Base-by-base conservation (phyloP, 352 stramenopile genomes). In the Phytophthora syringae region DNA sequence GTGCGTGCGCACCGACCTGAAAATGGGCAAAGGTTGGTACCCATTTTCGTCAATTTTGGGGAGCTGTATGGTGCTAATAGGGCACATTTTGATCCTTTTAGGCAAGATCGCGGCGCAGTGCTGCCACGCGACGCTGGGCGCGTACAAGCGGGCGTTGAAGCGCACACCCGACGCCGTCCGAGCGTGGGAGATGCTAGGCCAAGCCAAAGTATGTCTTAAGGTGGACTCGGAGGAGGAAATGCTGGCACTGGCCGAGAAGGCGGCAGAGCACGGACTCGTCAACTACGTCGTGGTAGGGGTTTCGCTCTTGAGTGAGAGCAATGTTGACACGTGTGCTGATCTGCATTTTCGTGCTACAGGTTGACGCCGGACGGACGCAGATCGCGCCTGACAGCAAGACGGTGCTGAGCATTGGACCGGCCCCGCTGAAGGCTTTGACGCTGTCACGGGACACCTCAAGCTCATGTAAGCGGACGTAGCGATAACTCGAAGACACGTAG, bases 1-100 rank as follows among this genome's bases (percentile, higher is more conserved):
- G 18, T 97, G 91, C 59, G 96, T 98, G 65, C 96, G 97, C 64
- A 97, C 88, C 30, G 88, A 97, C 75, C 78, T 99, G 40, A 95
- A 93, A 70, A 99, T 99, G 96, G 92, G 93, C 68, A 98, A 98
- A 82, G 96, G 95, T 89, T 87, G 77, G 74, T 86, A 60, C 88
- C 77, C 28, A 76, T 89, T 54, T 43, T 6, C 9, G 18, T 39
- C 30, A 36, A 39, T 27, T 24, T 60, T 37, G 16, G 20, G 22
- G 21, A 32, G 27, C 27, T 32, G 27, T 32, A 32, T 5, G 5
- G 5, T 32, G 27, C 27, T 32, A 32, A 32, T 32, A 9, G 9
- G 5, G 5, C 9, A 32, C n/a, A 32, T 32, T 32, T 32, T 32
- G 27, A 32, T 32, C 5, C 27, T 32, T n/a, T 7, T 52, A 92